Conservation (phyloP, 78 protist genomes). For the Fonticula alba region DNA sequence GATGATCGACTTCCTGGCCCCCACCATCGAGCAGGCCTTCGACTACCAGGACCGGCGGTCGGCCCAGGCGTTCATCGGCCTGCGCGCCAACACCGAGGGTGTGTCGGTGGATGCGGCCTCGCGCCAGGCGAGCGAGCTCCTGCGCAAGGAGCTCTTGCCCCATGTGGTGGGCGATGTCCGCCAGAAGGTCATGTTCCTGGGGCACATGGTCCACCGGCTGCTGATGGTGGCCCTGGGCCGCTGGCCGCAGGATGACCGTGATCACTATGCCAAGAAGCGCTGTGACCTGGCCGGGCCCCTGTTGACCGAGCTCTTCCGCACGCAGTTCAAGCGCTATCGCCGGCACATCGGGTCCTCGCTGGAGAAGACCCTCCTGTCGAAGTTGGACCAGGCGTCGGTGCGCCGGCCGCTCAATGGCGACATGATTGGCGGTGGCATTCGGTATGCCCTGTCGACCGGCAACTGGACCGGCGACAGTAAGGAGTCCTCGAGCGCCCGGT, state of each 20-base stretch:
- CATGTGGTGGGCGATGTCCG: conserved; percentile 92
- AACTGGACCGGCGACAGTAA: conserved; percentile 66
- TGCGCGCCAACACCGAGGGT: too few relatives aligned
- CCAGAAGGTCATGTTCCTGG: conserved; percentile 88
- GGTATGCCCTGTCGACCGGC: conserved; percentile 93
- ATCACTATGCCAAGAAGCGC: conserved; percentile 98
- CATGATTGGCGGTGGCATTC: conserved; percentile 70
- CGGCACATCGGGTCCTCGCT: conserved; percentile 24
- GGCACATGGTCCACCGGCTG: conserved; percentile 83
- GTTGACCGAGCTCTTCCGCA: conserved; percentile 58
- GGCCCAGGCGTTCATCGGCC: conserved; percentile 89
- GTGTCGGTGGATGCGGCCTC: too few relatives aligned
- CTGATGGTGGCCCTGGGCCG: conserved; percentile 64
- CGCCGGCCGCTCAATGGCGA: conserved; percentile 24
- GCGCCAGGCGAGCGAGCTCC: conserved; percentile 16
- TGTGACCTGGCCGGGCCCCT: conserved; percentile 92
- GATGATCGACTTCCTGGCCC: conserved; percentile 68
- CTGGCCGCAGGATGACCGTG: conserved; percentile 80
- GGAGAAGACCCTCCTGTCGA: conserved; percentile 27
- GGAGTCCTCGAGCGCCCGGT: conserved; percentile 30
- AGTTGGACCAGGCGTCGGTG: conserved; percentile 13
- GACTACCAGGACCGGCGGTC: conserved; percentile 41
- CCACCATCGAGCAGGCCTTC: conserved; percentile 80
- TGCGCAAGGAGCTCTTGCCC: conserved; percentile 48
- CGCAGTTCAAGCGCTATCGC: conserved; percentile 36